A percentile compares a stretch with the other conserved stretches of the same genome.
Conservation (phyloP, 2,329 filamentous ascomycete genomes). For the Myriosclerotinia scirpicola region DNA sequence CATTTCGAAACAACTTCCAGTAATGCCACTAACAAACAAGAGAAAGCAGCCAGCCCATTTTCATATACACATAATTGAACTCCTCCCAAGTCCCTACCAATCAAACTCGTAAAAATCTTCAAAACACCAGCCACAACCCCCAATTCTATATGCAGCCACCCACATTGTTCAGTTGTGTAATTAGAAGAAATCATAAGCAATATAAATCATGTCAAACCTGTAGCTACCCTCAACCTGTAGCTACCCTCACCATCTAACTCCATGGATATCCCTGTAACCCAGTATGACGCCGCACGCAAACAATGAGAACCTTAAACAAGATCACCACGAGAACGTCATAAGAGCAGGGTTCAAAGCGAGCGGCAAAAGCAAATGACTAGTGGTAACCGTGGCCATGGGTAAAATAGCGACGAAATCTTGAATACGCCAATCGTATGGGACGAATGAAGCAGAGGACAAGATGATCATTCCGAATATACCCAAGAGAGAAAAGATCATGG, state of each 20-base stretch:
- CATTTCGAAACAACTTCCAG: too few species aligned
- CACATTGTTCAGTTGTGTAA: too few species aligned
- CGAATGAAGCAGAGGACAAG: slow-evolving; percentile 60
- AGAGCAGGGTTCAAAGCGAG: slow-evolving; percentile 75
- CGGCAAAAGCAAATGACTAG: slow-evolving; percentile 68
- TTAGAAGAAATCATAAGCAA: background rate
- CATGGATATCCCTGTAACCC: background rate
- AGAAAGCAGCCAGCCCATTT: background rate
- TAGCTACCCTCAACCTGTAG: background rate
- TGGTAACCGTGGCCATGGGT: slow-evolving; percentile 70
- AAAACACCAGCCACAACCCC: background rate
- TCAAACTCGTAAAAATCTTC: background rate
- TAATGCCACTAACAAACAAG: too few species aligned
- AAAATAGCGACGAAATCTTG: slow-evolving; percentile 73
- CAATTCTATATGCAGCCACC: background rate
- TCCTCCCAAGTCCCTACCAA: background rate
- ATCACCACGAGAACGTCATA: slow-evolving; percentile 76
- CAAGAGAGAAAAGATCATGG: slow-evolving; percentile 40
- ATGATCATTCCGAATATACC: slow-evolving; percentile 63
- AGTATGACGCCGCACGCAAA: background rate
- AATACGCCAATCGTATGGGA: slow-evolving; percentile 66
- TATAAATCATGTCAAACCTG: background rate
- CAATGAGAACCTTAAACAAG: background rate
- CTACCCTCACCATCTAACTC: background rate
- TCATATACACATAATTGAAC: background rate